Evolutionary conservation across 2,329 filamentous ascomycete genomes (phyloP), one percentile per base, ranked within the genome.

Genomic region (Botrytis cinerea): DNA sequence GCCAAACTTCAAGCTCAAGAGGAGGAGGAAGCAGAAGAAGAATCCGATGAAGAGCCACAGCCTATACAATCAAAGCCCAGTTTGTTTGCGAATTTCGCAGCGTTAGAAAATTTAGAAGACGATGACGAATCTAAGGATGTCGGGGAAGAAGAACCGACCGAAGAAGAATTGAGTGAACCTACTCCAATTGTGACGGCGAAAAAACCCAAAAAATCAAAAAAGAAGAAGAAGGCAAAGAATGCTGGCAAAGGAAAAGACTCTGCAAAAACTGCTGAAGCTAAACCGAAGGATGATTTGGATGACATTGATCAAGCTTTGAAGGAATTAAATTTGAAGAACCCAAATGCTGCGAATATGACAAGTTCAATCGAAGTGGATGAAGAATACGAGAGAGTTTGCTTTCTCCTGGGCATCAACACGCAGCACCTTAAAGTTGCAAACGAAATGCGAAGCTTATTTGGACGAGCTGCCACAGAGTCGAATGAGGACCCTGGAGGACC

Each of bases 401-500:
- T 85, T 32, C 82, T 92, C 20, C 83, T 93, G 0, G 83, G 86
- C 4, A 84, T 93, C 70, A 90, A 92, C 77, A 88, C 91, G 0
- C 88, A 92, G 77, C 89, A 94, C 78, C 87, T 99, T 18, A 95
- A 95, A 80, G 93, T 93, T 12, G 86, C 91, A 51, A 97, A 97
- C 79, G 96, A 99, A 84, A 98, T 99, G 94, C 91, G 90, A 73
- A 88, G 87, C 76, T 83, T 93, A 0, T 93, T 93, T 80, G 91
- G 91, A 7, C 76, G 87, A 87, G 75, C 89, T 40, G 90, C 90
- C 35, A 79, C 91, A 18, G 88, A 91, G 77, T 85, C 83, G 45
- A 81, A 83, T 60, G 85, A 88, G 70, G 87, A 90, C 61, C 86
- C 87, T 32, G 79, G 76, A 38, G 78, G 77, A 28, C 72, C 74